A percentile compares a stretch with the other conserved stretches of the same genome.
Conservation (phyloP, 805 yeast genomes). For the Kluyveromyces lactis region DNA sequence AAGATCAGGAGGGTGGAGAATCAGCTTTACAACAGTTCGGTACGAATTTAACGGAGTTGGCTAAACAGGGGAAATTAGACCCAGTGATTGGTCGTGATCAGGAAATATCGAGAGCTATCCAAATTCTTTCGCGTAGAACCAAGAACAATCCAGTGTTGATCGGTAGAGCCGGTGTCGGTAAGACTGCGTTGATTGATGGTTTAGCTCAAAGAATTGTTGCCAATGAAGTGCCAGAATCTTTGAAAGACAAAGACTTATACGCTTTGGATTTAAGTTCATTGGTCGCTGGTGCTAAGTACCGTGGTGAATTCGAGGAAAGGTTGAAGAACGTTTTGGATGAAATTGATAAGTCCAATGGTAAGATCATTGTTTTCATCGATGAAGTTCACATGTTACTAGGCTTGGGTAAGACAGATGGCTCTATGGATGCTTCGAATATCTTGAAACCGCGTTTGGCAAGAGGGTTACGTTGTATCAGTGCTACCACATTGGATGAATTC, state of each 20-base stretch:
- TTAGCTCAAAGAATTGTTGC: slow-evolving; percentile 86
- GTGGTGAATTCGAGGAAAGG: slow-evolving; percentile 95
- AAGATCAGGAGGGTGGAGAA: slow-evolving; percentile 43
- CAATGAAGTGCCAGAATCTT: slow-evolving; percentile 90
- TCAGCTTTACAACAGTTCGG: slow-evolving; percentile 84
- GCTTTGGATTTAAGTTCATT: slow-evolving; percentile 82
- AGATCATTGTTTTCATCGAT: slow-evolving; percentile 76
- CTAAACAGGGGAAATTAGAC: slow-evolving; percentile 82
- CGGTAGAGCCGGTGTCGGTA: slow-evolving; percentile 98
- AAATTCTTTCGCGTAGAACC: slow-evolving; percentile 83
- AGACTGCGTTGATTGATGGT: slow-evolving; percentile 95
- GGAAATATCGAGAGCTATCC: slow-evolving; percentile 87
- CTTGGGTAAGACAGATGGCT: slow-evolving; percentile 87
- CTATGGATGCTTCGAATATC: slow-evolving; percentile 91
- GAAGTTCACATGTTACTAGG: slow-evolving; percentile 87
- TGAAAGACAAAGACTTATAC: slow-evolving; percentile 77
- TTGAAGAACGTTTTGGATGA: slow-evolving; percentile 74
- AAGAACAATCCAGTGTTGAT: slow-evolving; percentile 93
- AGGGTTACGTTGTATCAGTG: slow-evolving; percentile 93
- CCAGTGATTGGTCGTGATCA: slow-evolving; percentile 98
- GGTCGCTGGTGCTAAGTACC: slow-evolving; percentile 89
- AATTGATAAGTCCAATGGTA: slow-evolving; percentile 69
- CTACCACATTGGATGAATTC: slow-evolving; percentile 92
- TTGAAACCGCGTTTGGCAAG: slow-evolving; percentile 91
- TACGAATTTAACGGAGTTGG: slow-evolving; percentile 75